Evolutionary conservation across 2,329 filamentous ascomycete species (phyloP).

Genomic region (Rutstroemia sp.): DNA sequence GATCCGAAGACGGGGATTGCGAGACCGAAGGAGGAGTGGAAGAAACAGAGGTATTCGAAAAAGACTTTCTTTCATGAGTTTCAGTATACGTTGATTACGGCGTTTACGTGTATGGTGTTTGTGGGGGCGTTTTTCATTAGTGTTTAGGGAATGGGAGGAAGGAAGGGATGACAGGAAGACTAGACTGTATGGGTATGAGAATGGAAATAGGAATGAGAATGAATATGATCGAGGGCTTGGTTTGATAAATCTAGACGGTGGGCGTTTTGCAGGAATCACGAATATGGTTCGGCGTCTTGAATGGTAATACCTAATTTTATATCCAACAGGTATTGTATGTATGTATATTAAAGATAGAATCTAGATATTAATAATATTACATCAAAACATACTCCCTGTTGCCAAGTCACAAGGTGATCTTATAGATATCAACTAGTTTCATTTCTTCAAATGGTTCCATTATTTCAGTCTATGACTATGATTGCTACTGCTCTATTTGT

Average conservation of each 20-base stretch:
- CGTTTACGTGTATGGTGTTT: constrained; percentile 44
- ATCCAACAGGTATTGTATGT: neutral
- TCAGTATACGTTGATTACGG: constrained; percentile 44
- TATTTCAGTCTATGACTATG: too few species aligned
- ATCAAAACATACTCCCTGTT: neutral
- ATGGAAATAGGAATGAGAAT: neutral
- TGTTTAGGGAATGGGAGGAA: neutral
- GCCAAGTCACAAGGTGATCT: too few species aligned
- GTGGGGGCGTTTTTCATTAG: constrained; percentile 15
- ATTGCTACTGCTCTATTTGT: too few species aligned
- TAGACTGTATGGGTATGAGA: neutral
- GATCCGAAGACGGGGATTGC: constrained; percentile 49
- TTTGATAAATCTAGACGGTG: too few species aligned
- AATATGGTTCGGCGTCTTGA: neutral
- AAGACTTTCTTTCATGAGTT: constrained; percentile 50
- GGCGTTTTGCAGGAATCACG: too few species aligned
- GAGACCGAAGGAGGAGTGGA: constrained; percentile 40
- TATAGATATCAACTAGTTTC: too few species aligned
- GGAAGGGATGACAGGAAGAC: neutral
- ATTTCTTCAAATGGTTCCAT: too few species aligned
- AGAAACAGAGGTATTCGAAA: constrained; percentile 47
- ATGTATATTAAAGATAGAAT: too few species aligned
- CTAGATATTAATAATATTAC: neutral
- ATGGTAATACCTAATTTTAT: neutral
- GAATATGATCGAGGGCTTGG: neutral